Evolutionary conservation across 495 filamentous ascomycete species (phyloP).

Genomic region (Patellaria atrata): DNA sequence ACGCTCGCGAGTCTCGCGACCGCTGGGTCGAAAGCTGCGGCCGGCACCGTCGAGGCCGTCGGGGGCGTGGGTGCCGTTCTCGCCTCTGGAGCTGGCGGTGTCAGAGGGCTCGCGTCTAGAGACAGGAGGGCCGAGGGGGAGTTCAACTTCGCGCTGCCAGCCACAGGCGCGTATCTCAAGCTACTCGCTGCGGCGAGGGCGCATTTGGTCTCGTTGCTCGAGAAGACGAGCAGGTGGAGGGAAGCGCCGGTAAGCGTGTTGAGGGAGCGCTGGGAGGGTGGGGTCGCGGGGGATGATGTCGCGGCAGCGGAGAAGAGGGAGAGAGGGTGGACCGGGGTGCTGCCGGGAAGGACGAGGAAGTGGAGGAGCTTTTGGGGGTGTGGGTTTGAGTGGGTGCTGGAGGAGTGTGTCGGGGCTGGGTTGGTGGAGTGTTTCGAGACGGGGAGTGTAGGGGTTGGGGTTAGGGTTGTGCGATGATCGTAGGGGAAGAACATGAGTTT

Average conservation of each 20-base stretch:
- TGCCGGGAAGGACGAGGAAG: constrained; percentile 63
- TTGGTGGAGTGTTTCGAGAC: constrained; percentile 79
- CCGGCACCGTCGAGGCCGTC: constrained; percentile 48
- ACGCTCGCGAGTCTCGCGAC: constrained; percentile 38
- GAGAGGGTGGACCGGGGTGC: constrained; percentile 50
- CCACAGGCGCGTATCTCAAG: constrained; percentile 57
- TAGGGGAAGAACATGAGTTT: too few relatives aligned
- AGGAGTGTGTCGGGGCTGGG: constrained; percentile 64
- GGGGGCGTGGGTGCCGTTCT: constrained; percentile 44
- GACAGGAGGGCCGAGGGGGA: constrained; percentile 18
- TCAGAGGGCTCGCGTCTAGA: neutral
- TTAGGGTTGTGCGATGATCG: constrained; percentile 41
- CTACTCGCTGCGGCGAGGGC: constrained; percentile 50
- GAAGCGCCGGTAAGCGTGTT: constrained; percentile 55
- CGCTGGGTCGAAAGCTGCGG: constrained; percentile 39
- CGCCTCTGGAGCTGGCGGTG: constrained; percentile 28
- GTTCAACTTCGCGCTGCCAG: constrained; percentile 56
- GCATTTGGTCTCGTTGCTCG: constrained; percentile 50
- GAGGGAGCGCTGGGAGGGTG: constrained; percentile 70
- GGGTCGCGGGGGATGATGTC: constrained; percentile 43
- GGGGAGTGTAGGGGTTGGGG: constrained; percentile 59
- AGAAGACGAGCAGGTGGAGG: constrained; percentile 39
- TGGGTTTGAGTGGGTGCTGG: constrained; percentile 62
- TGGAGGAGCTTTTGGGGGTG: constrained; percentile 72
- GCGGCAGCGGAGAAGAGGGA: constrained; percentile 44